phyloP scores from a whole-genome alignment of 2,329 filamentous ascomycete species.

The Aphanocladium album region DNA sequence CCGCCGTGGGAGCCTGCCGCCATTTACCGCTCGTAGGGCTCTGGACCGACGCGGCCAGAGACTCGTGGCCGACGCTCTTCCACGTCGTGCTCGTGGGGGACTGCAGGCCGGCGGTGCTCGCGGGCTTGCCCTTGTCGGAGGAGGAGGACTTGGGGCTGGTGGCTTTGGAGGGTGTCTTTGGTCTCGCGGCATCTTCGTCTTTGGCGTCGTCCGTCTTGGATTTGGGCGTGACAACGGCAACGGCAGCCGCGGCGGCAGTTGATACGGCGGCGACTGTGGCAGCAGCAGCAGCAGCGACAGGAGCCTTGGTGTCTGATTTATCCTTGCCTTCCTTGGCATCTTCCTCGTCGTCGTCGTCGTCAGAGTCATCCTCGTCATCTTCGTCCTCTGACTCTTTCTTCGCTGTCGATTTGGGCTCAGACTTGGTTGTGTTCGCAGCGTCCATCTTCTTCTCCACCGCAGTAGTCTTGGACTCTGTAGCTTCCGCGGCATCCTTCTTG shows the following conservation, averaged over 20 bases:
- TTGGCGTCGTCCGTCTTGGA: not conserved
- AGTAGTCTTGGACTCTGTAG: constrained; percentile 11
- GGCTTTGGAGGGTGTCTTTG: not conserved
- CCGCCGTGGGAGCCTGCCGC: not conserved
- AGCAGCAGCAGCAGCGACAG: not conserved
- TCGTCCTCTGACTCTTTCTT: not conserved
- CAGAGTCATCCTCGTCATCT: not conserved
- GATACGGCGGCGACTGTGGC: constrained; percentile 1
- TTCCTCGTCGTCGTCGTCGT: not conserved
- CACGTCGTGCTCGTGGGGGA: constrained; percentile 38
- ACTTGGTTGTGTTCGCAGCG: too few relatives aligned
- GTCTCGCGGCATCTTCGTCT: not conserved
- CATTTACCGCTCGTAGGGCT: constrained; percentile 15
- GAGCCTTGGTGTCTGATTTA: not conserved
- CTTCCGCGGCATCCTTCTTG: constrained; percentile 7
- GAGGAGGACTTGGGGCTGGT: not conserved
- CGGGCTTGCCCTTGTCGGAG: not conserved
- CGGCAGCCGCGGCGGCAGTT: not conserved
- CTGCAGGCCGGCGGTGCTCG: constrained; percentile 28
- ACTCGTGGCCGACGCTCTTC: constrained; percentile 21
- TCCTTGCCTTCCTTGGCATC: constrained; percentile 3
- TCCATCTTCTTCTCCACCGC: not conserved
- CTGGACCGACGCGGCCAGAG: constrained; percentile 17
- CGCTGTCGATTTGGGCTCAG: not conserved
- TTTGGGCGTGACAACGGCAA: not conserved